A percentile compares a stretch with the other conserved stretches of the same genome.
These are phyloP conservation scores for Termitomyces sp. DNA, from an alignment of 768 basidiomycete genomes.

Conservation along the genomic window DNA sequence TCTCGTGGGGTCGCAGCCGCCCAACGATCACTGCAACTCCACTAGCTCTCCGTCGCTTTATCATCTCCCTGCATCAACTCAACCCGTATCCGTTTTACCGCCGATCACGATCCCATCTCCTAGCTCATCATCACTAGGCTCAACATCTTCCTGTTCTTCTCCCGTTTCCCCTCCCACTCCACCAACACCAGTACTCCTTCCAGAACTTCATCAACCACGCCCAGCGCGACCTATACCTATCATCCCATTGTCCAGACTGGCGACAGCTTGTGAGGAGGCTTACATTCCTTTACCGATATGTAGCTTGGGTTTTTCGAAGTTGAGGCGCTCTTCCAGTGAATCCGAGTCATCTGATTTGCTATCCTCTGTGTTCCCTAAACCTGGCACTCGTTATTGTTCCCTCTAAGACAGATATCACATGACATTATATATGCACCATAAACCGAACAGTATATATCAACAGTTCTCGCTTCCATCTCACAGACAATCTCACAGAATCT, in stretches of 20 bases:
- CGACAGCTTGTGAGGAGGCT: constrained; percentile 30
- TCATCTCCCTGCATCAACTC: not conserved
- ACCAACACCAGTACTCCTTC: constrained; percentile 19
- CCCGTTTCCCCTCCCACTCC: constrained; percentile 8
- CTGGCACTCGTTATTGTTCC: constrained; percentile 9
- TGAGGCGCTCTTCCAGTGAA: not conserved
- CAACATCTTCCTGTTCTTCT: constrained; percentile 17
- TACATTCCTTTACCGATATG: not conserved
- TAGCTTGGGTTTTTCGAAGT: not conserved
- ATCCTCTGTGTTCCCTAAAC: constrained; percentile 15
- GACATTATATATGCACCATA: not conserved
- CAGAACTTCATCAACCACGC: constrained; percentile 36
- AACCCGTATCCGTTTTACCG: constrained; percentile 1
- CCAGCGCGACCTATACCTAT: constrained; percentile 40
- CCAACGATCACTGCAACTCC: constrained; percentile 2
- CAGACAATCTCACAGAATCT: constrained; percentile 2
- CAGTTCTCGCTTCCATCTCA: not conserved
- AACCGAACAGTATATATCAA: not conserved
- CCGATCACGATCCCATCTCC: constrained; percentile 10
- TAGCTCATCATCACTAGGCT: constrained; percentile 14
- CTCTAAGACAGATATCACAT: not conserved
- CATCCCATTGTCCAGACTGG: constrained; percentile 34
- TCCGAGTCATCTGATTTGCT: constrained; percentile 5
- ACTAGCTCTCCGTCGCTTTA: constrained; percentile 6
- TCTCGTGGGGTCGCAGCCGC: constrained; percentile 2